Percentiles rank a stretch among this genome's conserved stretches.
phyloP scores from a whole-genome alignment of 345 rosid species.

The Salix brachista region DNA sequence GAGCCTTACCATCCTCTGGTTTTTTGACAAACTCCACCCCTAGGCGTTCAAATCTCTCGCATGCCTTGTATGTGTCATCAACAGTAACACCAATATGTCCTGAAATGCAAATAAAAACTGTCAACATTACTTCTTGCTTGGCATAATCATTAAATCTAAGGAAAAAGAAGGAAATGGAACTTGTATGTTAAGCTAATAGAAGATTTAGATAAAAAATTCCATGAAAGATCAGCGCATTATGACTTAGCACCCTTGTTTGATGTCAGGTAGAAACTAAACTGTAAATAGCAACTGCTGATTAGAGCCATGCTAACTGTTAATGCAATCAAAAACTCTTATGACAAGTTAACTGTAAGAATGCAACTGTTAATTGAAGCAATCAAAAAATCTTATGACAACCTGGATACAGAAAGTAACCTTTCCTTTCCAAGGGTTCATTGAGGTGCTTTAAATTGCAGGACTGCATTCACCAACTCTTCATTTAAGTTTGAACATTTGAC shows the following conservation, averaged over 20 bases:
- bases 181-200: neutral
- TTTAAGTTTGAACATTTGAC: too few species aligned
- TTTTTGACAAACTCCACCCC: constrained; percentile 95
- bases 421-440: too few species aligned
- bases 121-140: neutral
- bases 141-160: neutral
- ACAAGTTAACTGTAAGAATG: too few species aligned
- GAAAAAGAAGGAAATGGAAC: neutral
- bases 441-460: too few species aligned
- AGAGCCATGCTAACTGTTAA: neutral
- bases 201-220: neutral
- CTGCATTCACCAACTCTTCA: too few species aligned
- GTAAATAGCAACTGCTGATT: neutral
- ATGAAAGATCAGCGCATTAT: neutral
- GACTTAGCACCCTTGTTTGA: neutral
- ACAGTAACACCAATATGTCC: constrained; percentile 96
- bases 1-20: constrained; percentile 59
- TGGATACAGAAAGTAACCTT: too few species aligned
- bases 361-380: neutral
- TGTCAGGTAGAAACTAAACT: neutral
- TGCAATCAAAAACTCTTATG: neutral
- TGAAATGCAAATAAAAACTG: constrained; percentile 22
- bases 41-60: constrained; percentile 78
- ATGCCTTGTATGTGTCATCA: constrained; percentile 87
- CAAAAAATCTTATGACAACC: too few species aligned